Conservation (phyloP, 1,284 basidiomycete genomes). For the Tremellales sp. region DNA sequence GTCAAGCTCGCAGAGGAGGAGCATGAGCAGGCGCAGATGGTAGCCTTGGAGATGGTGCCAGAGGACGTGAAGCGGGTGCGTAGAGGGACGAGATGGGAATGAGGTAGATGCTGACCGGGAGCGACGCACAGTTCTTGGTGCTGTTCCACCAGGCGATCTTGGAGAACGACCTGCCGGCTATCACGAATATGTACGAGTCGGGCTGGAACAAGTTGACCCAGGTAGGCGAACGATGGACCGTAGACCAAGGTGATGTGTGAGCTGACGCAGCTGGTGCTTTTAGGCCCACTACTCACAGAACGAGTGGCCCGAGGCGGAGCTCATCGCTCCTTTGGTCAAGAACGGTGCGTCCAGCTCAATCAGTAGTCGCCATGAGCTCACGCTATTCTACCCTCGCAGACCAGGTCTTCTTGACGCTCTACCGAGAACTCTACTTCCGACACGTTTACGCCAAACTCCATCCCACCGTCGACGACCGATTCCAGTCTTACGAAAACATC, state of each 20-base stretch:
- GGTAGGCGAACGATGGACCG: conserved; percentile 15
- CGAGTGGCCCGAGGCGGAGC: conserved; percentile 97
- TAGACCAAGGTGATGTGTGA: not conserved
- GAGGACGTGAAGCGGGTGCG: conserved; percentile 49
- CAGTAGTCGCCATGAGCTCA: not conserved
- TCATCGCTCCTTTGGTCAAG: conserved; percentile 88
- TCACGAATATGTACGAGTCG: conserved; percentile 87
- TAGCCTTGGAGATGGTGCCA: conserved; percentile 42
- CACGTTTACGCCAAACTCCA: conserved; percentile 94
- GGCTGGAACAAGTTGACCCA: conserved; percentile 91
- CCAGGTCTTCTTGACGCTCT: conserved; percentile 91
- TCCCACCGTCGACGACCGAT: conserved; percentile 94
- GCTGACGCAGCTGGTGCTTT: not conserved
- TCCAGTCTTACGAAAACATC: conserved; percentile 98
- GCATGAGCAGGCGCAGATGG: conserved; percentile 32
- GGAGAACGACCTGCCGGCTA: conserved; percentile 81
- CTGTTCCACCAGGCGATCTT: conserved; percentile 78
- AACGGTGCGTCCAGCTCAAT: conserved; percentile 59
- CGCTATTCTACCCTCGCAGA: conserved; percentile 52
- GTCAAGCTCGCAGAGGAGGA: conserved; percentile 27
- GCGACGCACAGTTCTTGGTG: conserved; percentile 68
- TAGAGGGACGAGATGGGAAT: conserved; percentile 3
- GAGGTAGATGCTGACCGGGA: not conserved
- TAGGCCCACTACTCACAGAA: conserved; percentile 91
- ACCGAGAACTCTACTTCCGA: conserved; percentile 65